Percentiles rank a stretch among this genome's conserved stretches.
phyloP scores from a whole-genome alignment of 768 basidiomycete species.

The Tulasnella sp. region DNA sequence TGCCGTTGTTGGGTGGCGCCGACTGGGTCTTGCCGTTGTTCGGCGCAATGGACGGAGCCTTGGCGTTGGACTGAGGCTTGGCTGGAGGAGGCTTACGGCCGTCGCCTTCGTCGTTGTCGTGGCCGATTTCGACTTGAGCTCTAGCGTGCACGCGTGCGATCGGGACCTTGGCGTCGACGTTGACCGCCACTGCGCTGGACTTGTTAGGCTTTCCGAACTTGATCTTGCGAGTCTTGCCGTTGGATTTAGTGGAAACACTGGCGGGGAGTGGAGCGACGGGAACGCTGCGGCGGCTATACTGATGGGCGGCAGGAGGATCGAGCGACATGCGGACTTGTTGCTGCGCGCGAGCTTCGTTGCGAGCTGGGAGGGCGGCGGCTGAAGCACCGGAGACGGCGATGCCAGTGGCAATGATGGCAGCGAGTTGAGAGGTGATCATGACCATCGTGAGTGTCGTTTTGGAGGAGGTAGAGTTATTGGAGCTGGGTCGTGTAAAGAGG shows the following conservation, averaged over 20 bases:
- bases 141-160: neutral
- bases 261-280: conserved; percentile 6
- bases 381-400: conserved; percentile 29
- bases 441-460: conserved; percentile 33
- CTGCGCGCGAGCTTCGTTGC: conserved; percentile 18
- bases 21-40: too few relatives aligned
- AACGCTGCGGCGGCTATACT: neutral
- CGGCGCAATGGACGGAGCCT: too few relatives aligned
- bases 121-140: neutral
- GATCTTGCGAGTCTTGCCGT: neutral
- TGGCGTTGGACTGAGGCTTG: too few relatives aligned
- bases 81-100: neutral
- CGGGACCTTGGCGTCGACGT: neutral
- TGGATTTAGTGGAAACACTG: neutral
- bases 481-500: conserved; percentile 5
- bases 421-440: conserved; percentile 36
- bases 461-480: neutral
- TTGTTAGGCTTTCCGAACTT: neutral
- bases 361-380: conserved; percentile 31
- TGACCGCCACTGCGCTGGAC: neutral
- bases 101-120: neutral
- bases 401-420: conserved; percentile 37
- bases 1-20: too few relatives aligned
- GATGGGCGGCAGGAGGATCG: neutral
- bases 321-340: conserved; percentile 18